Evolutionary conservation across 2,329 filamentous ascomycete species (phyloP).

Genomic region (Aspergillus sp.): DNA sequence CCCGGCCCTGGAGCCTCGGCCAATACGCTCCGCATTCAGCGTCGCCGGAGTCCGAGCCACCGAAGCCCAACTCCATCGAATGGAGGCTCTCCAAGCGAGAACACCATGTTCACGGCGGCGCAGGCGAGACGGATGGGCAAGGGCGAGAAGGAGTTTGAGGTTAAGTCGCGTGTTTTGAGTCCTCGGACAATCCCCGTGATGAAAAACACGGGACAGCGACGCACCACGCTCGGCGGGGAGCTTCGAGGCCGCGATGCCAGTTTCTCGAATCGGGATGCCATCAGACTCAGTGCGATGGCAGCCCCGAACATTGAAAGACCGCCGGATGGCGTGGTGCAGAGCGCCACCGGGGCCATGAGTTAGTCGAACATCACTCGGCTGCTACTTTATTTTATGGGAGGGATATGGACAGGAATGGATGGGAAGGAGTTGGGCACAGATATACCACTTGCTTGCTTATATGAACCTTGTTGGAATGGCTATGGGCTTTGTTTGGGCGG

Average conservation of each 20-base stretch:
- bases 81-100: slow-evolving; percentile 48
- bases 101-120: slow-evolving; percentile 53
- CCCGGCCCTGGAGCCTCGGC: slow-evolving; percentile 30
- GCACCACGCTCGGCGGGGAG: slow-evolving; percentile 35
- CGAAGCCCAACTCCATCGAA: slow-evolving; percentile 26
- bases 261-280: slow-evolving; percentile 29
- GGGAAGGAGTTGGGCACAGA: slow-evolving; percentile 18
- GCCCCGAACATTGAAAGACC: slow-evolving; percentile 23
- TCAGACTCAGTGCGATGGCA: slow-evolving; percentile 30
- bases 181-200: slow-evolving; percentile 51
- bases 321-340: slow-evolving; percentile 21
- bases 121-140: slow-evolving; percentile 60
- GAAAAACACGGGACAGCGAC: slow-evolving; percentile 40
- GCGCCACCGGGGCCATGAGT: slow-evolving; percentile 16
- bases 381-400: slow-evolving; percentile 7
- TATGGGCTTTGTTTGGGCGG: slow-evolving; percentile 9
- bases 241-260: slow-evolving; percentile 31
- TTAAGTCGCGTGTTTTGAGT: slow-evolving; percentile 50
- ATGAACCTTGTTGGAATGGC: slow-evolving; percentile 2
- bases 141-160: slow-evolving; percentile 48
- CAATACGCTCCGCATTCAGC: slow-evolving; percentile 37
- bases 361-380: slow-evolving; percentile 5
- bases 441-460: slow-evolving; percentile 21
- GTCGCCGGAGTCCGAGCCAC: slow-evolving; percentile 47
- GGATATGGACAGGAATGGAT: slow-evolving; percentile 11